Evolutionary conservation across 768 basidiomycete genomes (phyloP), one percentile per base, ranked within the genome.

Genomic region (Auriculariales sp.): DNA sequence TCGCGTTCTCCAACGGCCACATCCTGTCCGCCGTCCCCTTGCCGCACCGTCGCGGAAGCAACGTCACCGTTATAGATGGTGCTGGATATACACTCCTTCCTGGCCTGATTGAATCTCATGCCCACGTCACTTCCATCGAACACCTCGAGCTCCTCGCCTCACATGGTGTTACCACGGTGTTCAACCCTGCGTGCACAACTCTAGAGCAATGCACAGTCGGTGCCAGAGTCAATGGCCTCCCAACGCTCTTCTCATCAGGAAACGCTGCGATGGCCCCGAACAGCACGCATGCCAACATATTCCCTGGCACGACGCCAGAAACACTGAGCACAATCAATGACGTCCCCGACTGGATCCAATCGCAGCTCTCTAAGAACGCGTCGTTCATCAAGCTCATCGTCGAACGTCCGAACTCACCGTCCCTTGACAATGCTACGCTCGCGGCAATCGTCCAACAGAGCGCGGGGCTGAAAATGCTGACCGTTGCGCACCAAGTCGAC

Each of bases 1-100:
- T 91, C 22, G 94, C 92, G 5, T 66, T 98, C 46, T 87, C 97
- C 69, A 95, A 93, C 69, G 95, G 92, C 61, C 93, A 92, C 7
- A 93, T 93, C 12, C 87, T 97, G 47, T 98, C 94, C 63, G 91
- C 94, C 0, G 62, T 71, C 53, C 86, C 97, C 69, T n/a, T n/a
- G n/a, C n/a, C n/a, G n/a, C n/a, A n/a, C n/a, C n/a, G n/a, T n/a
- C n/a, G n/a, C n/a, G n/a, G n/a, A n/a, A n/a, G n/a, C n/a, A n/a
- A n/a, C n/a, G n/a, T n/a, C 39, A 19, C 19, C 39, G 27, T 9
- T 9, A 19, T 44, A 5, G 39, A 44, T 24, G 39, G 39, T 12
- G 15, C 17, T 6, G 19, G 19, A 11, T 11, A 25, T 4, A n/a
- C 19, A 4, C 39, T 44, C 19, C 14, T 44, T 15, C 39, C 39